phyloP scores from a whole-genome alignment of 2,329 filamentous ascomycete species.

The Trichoderma aggressivum region DNA sequence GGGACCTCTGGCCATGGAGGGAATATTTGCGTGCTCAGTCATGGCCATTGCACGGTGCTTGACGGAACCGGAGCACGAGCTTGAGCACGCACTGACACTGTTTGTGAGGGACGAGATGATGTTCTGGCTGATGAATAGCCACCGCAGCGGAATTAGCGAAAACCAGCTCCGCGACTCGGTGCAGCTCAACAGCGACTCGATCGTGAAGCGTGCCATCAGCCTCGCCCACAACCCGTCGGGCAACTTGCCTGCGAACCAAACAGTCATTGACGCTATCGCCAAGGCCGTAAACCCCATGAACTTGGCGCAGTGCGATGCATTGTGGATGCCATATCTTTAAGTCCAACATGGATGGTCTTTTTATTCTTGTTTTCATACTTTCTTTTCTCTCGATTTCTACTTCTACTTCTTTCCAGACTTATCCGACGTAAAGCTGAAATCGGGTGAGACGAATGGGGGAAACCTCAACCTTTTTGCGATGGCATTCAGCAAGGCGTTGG shows the following conservation, averaged over 20 bases:
- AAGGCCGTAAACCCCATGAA: conserved; percentile 90
- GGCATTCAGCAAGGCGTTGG: conserved; percentile 14
- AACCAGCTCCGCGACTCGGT: conserved; percentile 74
- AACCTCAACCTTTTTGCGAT: conserved; percentile 3
- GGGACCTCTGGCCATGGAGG: conserved; percentile 92
- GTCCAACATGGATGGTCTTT: background rate
- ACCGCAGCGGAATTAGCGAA: conserved; percentile 57
- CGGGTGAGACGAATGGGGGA: background rate
- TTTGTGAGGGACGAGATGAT: conserved; percentile 98
- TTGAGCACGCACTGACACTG: conserved; percentile 91
- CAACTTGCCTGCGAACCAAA: conserved; percentile 92
- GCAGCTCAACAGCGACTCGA: conserved; percentile 80
- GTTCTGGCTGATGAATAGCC: conserved; percentile 85
- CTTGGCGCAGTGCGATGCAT: conserved; percentile 79
- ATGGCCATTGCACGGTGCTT: conserved; percentile 96
- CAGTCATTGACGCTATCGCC: conserved; percentile 90
- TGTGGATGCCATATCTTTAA: conserved; percentile 97
- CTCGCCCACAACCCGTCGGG: conserved; percentile 74
- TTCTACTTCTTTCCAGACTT: background rate
- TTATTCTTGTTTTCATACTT: background rate
- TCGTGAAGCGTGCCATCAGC: conserved; percentile 85
- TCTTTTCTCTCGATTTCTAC: background rate
- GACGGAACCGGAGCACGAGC: conserved; percentile 81
- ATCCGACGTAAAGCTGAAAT: background rate
- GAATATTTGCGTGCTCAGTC: conserved; percentile 89